Percentiles rank a stretch among this genome's conserved stretches.
Conservation (phyloP, 306 rosid species). For the Delonix regia region DNA sequence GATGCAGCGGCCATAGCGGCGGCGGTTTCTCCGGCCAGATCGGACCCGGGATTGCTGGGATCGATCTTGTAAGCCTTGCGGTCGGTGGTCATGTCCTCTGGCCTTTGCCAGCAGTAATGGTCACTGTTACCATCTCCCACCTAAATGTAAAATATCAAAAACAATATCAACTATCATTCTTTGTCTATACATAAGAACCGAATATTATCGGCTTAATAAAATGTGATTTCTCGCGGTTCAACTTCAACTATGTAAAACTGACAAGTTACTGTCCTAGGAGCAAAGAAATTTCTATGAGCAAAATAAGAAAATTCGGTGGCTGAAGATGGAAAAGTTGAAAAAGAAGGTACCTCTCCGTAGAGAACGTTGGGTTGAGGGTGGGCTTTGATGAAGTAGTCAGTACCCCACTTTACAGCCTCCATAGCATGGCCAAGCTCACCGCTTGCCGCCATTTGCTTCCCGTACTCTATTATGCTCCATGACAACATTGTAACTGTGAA, state of each 20-base stretch:
- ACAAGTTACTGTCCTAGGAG: background rate
- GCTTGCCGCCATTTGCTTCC: conserved; percentile 71
- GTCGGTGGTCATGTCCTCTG: conserved; percentile 99
- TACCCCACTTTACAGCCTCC: conserved; percentile 96
- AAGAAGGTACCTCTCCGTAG: conserved; percentile 77
- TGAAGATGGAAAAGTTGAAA: background rate
- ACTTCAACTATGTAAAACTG: background rate
- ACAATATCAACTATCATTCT: conserved; percentile 31
- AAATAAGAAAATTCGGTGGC: background rate
- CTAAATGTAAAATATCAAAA: conserved; percentile 46
- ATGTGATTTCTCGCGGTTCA: background rate
- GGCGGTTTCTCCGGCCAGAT: conserved; percentile 97
- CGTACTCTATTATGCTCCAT: conserved; percentile 92
- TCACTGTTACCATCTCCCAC: conserved; percentile 97
- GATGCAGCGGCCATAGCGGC: conserved; percentile 99
- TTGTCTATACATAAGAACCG: background rate
- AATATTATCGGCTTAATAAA: background rate
- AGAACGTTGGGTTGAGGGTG: conserved; percentile 87
- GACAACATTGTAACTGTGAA: conserved; percentile 96
- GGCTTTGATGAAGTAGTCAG: conserved; percentile 92
- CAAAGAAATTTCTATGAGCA: background rate
- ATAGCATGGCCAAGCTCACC: conserved; percentile 91
- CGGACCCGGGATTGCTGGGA: conserved; percentile 95
- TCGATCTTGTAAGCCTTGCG: conserved; percentile 86
- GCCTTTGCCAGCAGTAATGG: conserved; percentile 99